Base-by-base conservation (phyloP, 2,329 filamentous ascomycete species). In the Rhinocladiella mackenziei region DNA sequence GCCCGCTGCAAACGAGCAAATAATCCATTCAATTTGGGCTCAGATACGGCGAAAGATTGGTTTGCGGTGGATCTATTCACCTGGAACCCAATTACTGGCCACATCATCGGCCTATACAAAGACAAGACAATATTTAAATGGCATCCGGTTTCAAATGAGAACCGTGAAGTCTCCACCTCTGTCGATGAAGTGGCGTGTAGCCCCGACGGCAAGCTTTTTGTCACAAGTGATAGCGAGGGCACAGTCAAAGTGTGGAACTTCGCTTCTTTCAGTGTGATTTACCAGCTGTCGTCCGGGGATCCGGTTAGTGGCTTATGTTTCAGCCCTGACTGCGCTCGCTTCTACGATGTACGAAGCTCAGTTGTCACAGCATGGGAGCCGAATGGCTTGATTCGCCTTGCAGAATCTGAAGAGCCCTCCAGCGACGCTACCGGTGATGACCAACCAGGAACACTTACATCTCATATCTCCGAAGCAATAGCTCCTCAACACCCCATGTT, bases 81-180 rank as follows among this genome's bases (percentile, higher is more conserved):
- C 11, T 65, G 61, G 61, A 57, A 62, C 45, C 62, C 63, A 1
- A 40, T 56, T 9, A 46, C 20, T 5, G 53, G 53, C 6, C 55
- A 64, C 35, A 29, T 68, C 3, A 33, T 66, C 5, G 65, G 64
- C 3, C 26, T 65, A 5, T 59, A 62, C 35, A 53, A 57, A 11
- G 61, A 60, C 39, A 64, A 63, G 0, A 30, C 54, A 5, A 34
- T 69, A 3, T 67, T 68, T 47, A 65, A 62, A 49, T 67, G 62
- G 64, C 43, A 59, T 34, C 60, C 61, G 5, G 56, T 62, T 17
- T 56, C 59, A 4, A 56, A 55, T 29, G 54, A 62, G 13, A 38
- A 48, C 10, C 51, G 60, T n/a, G 59, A 53, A 43, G 39, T 46
- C 28, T 23, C 57, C 26, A 43, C 56, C 13, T 44, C 49, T 13